Conservation (phyloP, 495 filamentous ascomycete species). For the Ascobolus immersus region DNA sequence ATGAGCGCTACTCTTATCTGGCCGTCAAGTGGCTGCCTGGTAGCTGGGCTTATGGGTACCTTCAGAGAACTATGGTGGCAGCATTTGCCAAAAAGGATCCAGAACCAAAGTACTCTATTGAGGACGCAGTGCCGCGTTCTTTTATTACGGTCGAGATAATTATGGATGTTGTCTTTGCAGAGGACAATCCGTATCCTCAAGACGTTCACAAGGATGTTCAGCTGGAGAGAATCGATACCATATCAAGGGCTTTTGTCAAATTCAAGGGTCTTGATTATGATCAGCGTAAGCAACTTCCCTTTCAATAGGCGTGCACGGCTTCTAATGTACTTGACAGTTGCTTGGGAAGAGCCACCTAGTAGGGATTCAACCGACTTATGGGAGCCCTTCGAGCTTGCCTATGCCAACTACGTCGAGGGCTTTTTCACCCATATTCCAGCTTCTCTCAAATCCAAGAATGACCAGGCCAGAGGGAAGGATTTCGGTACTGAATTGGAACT, state of each 20-base stretch:
- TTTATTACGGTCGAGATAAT: slow-evolving; percentile 71
- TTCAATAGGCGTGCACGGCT: neutral
- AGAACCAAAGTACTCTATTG: slow-evolving; percentile 38
- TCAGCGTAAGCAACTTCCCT: slow-evolving; percentile 21
- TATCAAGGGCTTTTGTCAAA: slow-evolving; percentile 53
- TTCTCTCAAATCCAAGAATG: slow-evolving; percentile 33
- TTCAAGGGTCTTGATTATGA: slow-evolving; percentile 92
- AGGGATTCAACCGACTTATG: slow-evolving; percentile 39
- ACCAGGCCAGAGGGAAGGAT: slow-evolving; percentile 30
- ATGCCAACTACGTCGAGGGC: slow-evolving; percentile 57
- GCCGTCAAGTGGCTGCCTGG: slow-evolving; percentile 66
- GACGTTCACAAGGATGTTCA: slow-evolving; percentile 39
- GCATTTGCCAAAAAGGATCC: slow-evolving; percentile 49
- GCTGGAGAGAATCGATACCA: slow-evolving; percentile 37
- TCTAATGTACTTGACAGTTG: slow-evolving; percentile 17
- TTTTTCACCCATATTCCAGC: slow-evolving; percentile 38
- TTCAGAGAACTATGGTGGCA: slow-evolving; percentile 32
- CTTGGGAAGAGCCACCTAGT: slow-evolving; percentile 69
- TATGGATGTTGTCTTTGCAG: slow-evolving; percentile 45
- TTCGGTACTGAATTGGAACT: slow-evolving; percentile 43
- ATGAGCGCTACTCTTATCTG: slow-evolving; percentile 51
- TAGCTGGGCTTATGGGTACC: slow-evolving; percentile 68
- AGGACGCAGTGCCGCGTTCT: slow-evolving; percentile 65
- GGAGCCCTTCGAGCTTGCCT: slow-evolving; percentile 59
- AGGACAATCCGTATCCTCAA: slow-evolving; percentile 21